These are phyloP conservation scores for Suillus weaverae DNA, from an alignment of 768 basidiomycete genomes.

Conservation along the genomic window DNA sequence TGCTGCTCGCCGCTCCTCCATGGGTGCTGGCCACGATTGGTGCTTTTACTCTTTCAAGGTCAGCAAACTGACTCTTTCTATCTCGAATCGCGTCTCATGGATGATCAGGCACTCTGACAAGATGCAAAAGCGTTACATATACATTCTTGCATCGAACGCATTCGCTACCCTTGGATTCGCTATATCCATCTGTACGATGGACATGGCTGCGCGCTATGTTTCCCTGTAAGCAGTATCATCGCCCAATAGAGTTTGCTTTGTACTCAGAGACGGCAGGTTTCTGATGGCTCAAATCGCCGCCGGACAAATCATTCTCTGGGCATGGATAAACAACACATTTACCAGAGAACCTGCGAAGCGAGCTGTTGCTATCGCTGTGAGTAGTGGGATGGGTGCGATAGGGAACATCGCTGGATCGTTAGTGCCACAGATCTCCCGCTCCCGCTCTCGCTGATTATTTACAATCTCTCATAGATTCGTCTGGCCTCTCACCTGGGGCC, in stretches of 20 bases:
- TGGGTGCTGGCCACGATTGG: conserved; percentile 32
- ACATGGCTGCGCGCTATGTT: conserved; percentile 58
- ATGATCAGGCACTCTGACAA: conserved; percentile 63
- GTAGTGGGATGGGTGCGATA: conserved; percentile 75
- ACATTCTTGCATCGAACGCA: conserved; percentile 51
- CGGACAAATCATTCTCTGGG: conserved; percentile 58
- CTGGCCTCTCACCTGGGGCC: conserved; percentile 68
- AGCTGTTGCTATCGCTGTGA: conserved; percentile 75
- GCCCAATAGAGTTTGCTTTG: neutral
- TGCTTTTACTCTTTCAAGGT: conserved; percentile 27
- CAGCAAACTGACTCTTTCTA: neutral
- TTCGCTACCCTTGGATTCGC: conserved; percentile 65
- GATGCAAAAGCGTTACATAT: conserved; percentile 64
- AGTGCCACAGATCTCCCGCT: conserved; percentile 29
- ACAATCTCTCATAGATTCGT: conserved; percentile 41
- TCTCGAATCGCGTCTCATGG: conserved; percentile 3
- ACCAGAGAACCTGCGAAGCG: conserved; percentile 83
- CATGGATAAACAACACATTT: conserved; percentile 52
- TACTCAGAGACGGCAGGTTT: conserved; percentile 44
- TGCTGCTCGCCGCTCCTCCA: conserved; percentile 43
- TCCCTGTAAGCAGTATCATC: conserved; percentile 44
- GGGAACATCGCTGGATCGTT: conserved; percentile 82
- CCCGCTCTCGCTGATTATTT: neutral
- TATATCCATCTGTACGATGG: conserved; percentile 61
- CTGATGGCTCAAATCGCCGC: conserved; percentile 70